Percentiles rank a stretch among this genome's conserved stretches.
Conservation (phyloP, 768 basidiomycete genomes). For the Kwoniella mangroviensis region DNA sequence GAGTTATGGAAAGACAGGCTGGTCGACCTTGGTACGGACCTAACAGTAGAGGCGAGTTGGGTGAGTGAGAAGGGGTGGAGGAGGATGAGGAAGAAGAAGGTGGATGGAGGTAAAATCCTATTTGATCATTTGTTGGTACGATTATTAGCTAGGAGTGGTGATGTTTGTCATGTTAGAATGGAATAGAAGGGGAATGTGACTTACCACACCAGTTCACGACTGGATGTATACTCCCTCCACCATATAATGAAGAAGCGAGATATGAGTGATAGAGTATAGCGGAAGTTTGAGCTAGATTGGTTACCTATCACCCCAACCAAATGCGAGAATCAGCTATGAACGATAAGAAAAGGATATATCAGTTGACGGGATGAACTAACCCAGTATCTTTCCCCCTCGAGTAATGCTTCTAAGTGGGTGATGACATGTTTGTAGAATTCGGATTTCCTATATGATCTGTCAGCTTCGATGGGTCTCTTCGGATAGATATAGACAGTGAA, state of each 20-base stretch:
- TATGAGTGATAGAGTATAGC: conserved; percentile 80
- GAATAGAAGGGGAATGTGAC: conserved; percentile 45
- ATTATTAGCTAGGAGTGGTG: neutral
- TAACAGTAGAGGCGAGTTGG: conserved; percentile 63
- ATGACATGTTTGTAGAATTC: conserved; percentile 82
- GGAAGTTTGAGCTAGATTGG: conserved; percentile 84
- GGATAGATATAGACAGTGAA: conserved; percentile 1
- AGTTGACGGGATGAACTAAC: conserved; percentile 62
- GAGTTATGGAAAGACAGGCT: conserved; percentile 79
- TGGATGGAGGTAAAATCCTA: conserved; percentile 82
- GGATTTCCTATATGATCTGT: conserved; percentile 61
- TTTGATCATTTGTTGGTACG: too few species aligned
- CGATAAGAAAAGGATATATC: too few species aligned
- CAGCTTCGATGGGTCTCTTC: neutral
- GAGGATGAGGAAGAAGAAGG: conserved; percentile 21
- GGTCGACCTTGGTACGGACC: conserved; percentile 91
- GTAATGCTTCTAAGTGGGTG: conserved; percentile 66
- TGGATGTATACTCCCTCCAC: conserved; percentile 62
- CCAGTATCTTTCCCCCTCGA: conserved; percentile 77
- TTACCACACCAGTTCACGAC: conserved; percentile 93
- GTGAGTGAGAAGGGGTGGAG: neutral
- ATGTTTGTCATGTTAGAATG: conserved; percentile 2
- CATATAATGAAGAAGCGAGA: conserved; percentile 71
- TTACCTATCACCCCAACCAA: too few species aligned
- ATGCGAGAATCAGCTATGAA: neutral